Conservation (phyloP, 495 filamentous ascomycete genomes). For the Penicillium nucicola region DNA sequence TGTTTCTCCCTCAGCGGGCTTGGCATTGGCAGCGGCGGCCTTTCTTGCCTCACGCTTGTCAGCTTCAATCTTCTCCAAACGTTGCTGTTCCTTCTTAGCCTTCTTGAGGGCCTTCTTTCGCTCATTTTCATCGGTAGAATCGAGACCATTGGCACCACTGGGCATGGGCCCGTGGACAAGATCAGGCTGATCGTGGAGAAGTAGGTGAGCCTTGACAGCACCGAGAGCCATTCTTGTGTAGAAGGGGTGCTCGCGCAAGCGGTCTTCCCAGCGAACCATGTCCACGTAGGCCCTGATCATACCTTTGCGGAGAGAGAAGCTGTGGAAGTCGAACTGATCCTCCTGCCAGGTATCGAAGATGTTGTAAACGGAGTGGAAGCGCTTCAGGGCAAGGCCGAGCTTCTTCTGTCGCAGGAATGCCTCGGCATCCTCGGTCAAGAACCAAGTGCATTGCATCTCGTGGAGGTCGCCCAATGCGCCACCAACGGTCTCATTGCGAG, state of each 20-base stretch:
- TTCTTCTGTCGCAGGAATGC: slow-evolving; percentile 81
- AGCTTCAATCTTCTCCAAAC: slow-evolving; percentile 73
- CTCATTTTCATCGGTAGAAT: slow-evolving; percentile 62
- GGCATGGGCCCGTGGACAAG: slow-evolving; percentile 54
- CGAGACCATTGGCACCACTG: slow-evolving; percentile 55
- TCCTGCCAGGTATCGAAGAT: slow-evolving; percentile 98
- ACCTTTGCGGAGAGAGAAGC: slow-evolving; percentile 91
- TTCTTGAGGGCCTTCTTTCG: slow-evolving; percentile 94
- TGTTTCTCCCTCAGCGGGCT: slow-evolving; percentile 49
- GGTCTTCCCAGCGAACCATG: slow-evolving; percentile 95
- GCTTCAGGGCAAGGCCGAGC: slow-evolving; percentile 82
- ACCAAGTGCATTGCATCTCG: slow-evolving; percentile 99
- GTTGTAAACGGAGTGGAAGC: slow-evolving; percentile 79
- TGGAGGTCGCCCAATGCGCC: slow-evolving; percentile 87
- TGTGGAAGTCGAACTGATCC: slow-evolving; percentile 98
- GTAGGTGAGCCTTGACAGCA: slow-evolving; percentile 75
- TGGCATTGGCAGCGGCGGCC: slow-evolving; percentile 44
- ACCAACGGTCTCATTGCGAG: slow-evolving; percentile 80
- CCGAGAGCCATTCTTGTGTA: slow-evolving; percentile 82
- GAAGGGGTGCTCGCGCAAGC: slow-evolving; percentile 86
- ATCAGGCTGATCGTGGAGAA: slow-evolving; percentile 72
- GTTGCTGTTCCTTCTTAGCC: slow-evolving; percentile 87
- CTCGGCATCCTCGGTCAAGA: slow-evolving; percentile 90
- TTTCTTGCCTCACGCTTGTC: slow-evolving; percentile 67
- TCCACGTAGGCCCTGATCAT: slow-evolving; percentile 93